phyloP scores from a whole-genome alignment of 1,284 basidiomycete species.

The Salmacisia buchloeana region DNA sequence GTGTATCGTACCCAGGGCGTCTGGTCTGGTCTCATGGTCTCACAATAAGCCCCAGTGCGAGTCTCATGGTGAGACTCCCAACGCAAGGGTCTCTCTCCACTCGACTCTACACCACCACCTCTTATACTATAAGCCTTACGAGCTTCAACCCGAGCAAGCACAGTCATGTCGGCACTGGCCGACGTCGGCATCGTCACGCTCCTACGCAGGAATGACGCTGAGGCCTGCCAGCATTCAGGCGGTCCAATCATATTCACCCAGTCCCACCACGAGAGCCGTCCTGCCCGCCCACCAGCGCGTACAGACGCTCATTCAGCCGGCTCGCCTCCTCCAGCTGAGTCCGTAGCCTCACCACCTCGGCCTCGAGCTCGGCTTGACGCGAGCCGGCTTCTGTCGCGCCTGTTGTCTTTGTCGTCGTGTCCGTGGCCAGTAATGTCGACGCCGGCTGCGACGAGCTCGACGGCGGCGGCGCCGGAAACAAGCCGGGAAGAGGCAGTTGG shows the following conservation, averaged over 20 bases:
- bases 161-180: too few relatives aligned
- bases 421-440: not conserved
- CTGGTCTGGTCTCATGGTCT: too few relatives aligned
- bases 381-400: not conserved
- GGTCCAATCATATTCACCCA: not conserved
- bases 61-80: too few relatives aligned
- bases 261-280: not conserved
- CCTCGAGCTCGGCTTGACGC: conserved; percentile 13
- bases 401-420: not conserved
- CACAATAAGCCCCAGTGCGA: too few relatives aligned
- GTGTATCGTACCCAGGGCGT: too few relatives aligned
- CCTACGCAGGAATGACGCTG: too few relatives aligned
- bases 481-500: not conserved
- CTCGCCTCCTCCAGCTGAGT: conserved; percentile 35
- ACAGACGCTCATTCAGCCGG: conserved; percentile 27
- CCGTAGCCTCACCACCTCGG: conserved; percentile 22
- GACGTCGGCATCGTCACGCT: too few relatives aligned
- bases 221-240: too few relatives aligned
- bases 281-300: not conserved
- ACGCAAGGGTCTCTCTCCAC: too few relatives aligned
- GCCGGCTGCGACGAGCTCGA: not conserved
- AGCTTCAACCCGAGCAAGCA: too few relatives aligned
- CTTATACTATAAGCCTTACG: too few relatives aligned
- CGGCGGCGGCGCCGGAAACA: not conserved
- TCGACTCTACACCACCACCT: too few relatives aligned